Evolutionary conservation across 805 yeast genomes (phyloP).

Genomic region (Candida gorgasii): DNA sequence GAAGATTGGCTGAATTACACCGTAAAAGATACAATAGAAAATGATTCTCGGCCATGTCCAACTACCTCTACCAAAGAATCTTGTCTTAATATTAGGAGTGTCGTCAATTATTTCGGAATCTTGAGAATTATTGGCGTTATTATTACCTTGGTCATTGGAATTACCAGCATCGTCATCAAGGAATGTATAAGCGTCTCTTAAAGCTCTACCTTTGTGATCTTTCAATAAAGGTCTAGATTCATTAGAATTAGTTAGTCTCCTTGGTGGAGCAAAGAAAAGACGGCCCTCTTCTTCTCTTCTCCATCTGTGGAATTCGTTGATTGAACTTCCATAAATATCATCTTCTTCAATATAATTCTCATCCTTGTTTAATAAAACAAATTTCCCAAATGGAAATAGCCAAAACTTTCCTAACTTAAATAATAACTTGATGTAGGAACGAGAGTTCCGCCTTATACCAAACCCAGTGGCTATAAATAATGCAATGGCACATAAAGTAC

Average conservation of each 20-base stretch:
- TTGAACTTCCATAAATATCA: constrained; percentile 80
- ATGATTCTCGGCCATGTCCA: constrained; percentile 85
- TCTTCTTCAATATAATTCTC: constrained; percentile 84
- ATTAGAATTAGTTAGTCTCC: constrained; percentile 34
- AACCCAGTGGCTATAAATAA: constrained; percentile 43
- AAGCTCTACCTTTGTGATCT: constrained; percentile 43
- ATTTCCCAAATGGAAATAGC: constrained; percentile 85
- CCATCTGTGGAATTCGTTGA: constrained; percentile 88
- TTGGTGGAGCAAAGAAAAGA: constrained; percentile 75
- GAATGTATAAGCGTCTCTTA: constrained; percentile 38
- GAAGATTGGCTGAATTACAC: constrained; percentile 67
- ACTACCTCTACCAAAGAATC: constrained; percentile 87
- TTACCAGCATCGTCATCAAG: constrained; percentile 30
- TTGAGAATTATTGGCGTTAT: constrained; percentile 7
- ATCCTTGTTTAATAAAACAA: constrained; percentile 75
- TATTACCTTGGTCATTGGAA: constrained; percentile 22
- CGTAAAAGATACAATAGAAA: constrained; percentile 71
- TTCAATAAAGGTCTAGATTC: constrained; percentile 42
- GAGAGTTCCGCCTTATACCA: constrained; percentile 50
- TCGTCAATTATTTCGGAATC: constrained; percentile 16
- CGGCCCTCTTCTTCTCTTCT: constrained; percentile 74
- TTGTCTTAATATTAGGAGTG: constrained; percentile 38
- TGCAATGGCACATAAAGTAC: constrained; percentile 49
- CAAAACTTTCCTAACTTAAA: constrained; percentile 69
- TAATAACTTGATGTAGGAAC: constrained; percentile 62